Evolutionary conservation across 805 yeast genomes (phyloP), one percentile per base, ranked within the genome.

Genomic region (Starmerella scarabaei): DNA sequence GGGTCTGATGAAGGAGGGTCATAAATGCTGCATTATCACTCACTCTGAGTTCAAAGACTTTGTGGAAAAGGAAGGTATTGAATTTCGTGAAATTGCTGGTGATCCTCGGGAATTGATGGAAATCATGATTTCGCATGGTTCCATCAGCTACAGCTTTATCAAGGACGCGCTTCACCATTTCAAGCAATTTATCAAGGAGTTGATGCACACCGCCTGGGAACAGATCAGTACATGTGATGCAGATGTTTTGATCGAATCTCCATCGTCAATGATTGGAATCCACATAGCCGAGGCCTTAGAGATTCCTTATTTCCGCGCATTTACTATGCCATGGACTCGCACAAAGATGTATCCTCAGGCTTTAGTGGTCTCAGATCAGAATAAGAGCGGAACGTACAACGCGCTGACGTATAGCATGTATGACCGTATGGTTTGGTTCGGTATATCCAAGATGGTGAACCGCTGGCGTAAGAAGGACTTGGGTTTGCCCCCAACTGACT

Each of bases 271-370:
- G 86, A 86, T 80, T 14, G 97, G 97, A 8, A 72, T 86, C 35
- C 97, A 88, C 53, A 81, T 88, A 42, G 95, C 97, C 3, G 97
- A 88, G 57, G 93, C 93, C 1, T 60, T 88, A 42, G 73, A 75
- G 17, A 80, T 88, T 41, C 94, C 97, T 0, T 88, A 88, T 56
- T 80, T 82, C 64, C 68, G 96, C 52, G 96, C 96, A 0, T 88
- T 88, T 56, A 88, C 97, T 0, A 88, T 88, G 97, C 97, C 97
- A 0, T 88, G 97, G 97, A 83, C 96, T 0, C 64, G 94, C 45
- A 86, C 97, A 1, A 68, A 93, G 50, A 93, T 95, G 0, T 88
- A 88, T 56, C 96, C 96, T 1, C 96, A 88, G 65, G 96, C 97
- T 0, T 85, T 88, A 48, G 75, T 86, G 56, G 94, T 83, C 6